These are phyloP conservation scores for Solanum dulcamara DNA, from an alignment of 257 asterid species.

Conservation along the genomic window DNA sequence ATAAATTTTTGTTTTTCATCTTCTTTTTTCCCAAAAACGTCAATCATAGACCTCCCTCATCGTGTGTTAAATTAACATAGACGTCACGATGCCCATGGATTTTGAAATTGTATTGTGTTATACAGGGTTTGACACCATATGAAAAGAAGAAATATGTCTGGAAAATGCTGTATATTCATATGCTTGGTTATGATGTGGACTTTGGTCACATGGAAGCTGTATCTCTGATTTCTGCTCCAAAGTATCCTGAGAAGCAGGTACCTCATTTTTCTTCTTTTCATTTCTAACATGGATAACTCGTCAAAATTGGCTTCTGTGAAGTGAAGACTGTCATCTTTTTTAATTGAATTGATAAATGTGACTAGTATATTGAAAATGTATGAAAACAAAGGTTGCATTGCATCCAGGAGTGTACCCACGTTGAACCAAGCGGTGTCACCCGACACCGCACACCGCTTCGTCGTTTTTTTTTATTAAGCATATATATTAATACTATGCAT, in stretches of 20 bases:
- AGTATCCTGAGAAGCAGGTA: slow-evolving; percentile 99
- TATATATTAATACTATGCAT: neutral
- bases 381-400: neutral
- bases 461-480: neutral
- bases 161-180: slow-evolving; percentile 97
- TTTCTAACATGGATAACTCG: neutral
- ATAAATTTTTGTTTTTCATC: neutral
- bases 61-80: neutral
- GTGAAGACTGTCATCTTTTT: neutral
- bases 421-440: neutral
- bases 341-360: neutral
- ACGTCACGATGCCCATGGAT: neutral
- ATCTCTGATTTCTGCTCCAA: slow-evolving; percentile 95
- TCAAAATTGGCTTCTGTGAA: neutral
- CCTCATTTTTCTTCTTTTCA: neutral
- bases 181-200: slow-evolving; percentile 99
- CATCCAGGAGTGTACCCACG: neutral
- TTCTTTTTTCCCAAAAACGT: neutral
- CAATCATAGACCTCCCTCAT: neutral
- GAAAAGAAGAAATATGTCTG: slow-evolving; percentile 99
- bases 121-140: slow-evolving; percentile 79
- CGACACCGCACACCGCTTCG: neutral
- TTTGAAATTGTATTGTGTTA: neutral
- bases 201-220: slow-evolving; percentile 99
- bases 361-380: neutral